These are phyloP conservation scores for Byssoonygena ceratinophila DNA, from an alignment of 2,329 filamentous ascomycete genomes.

Conservation along the genomic window DNA sequence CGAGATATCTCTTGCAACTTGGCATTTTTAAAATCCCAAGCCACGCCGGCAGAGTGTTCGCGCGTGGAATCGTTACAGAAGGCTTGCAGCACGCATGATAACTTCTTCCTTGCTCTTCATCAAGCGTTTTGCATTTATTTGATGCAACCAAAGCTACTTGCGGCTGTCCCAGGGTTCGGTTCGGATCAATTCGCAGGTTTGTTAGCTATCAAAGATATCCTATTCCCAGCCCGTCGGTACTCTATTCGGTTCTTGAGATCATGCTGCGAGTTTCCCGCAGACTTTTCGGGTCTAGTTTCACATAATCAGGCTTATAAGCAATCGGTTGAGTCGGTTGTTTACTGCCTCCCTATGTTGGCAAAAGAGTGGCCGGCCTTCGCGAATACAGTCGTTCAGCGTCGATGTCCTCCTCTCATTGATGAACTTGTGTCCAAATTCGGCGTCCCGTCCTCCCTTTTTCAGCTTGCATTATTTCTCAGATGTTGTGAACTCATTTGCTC, in stretches of 20 bases:
- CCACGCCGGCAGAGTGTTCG: background rate
- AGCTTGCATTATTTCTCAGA: conserved; percentile 43
- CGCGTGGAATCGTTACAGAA: conserved; percentile 40
- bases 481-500: conserved; percentile 24
- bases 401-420: conserved; percentile 47
- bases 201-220: conserved; percentile 33
- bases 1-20: background rate
- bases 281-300: conserved; percentile 22
- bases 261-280: conserved; percentile 41
- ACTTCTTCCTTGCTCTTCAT: conserved; percentile 55
- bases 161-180: conserved; percentile 31
- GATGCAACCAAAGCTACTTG: conserved; percentile 25
- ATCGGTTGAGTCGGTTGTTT: conserved; percentile 32
- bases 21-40: background rate
- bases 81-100: conserved; percentile 48
- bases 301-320: conserved; percentile 27
- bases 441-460: conserved; percentile 44
- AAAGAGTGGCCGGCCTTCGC: conserved; percentile 33
- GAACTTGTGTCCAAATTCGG: conserved; percentile 44
- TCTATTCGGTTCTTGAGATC: conserved; percentile 33
- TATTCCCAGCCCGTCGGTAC: conserved; percentile 40
- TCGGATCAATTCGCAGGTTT: conserved; percentile 24
- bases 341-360: conserved; percentile 39
- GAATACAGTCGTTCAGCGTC: conserved; percentile 25
- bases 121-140: conserved; percentile 54